Conservation (phyloP, 768 basidiomycete genomes). For the Termitomyces eurrhizus region DNA sequence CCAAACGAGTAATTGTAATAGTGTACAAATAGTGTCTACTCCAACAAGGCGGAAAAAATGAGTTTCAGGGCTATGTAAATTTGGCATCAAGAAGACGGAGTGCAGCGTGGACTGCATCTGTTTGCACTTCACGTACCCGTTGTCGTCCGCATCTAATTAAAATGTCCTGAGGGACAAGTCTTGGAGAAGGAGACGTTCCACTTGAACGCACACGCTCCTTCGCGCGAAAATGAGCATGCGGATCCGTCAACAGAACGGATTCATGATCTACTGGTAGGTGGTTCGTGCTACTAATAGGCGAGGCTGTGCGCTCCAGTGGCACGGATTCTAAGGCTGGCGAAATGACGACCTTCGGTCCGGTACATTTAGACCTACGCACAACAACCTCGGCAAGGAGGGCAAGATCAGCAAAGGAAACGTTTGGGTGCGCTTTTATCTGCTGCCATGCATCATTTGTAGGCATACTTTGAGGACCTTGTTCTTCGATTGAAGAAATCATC, state of each 20-base stretch:
- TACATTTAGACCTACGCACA: slow-evolving; percentile 75
- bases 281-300: slow-evolving; percentile 22
- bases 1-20: background rate
- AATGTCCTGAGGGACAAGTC: slow-evolving; percentile 58
- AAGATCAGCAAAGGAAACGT: slow-evolving; percentile 81
- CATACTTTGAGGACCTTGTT: slow-evolving; percentile 48
- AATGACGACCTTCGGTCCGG: slow-evolving; percentile 62
- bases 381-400: slow-evolving; percentile 86
- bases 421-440: slow-evolving; percentile 84
- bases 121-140: slow-evolving; percentile 61
- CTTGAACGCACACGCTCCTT: slow-evolving; percentile 28
- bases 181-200: slow-evolving; percentile 37
- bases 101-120: slow-evolving; percentile 73
- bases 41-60: background rate
- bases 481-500: slow-evolving; percentile 4
- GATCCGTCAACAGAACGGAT: slow-evolving; percentile 47
- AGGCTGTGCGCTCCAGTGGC: slow-evolving; percentile 42
- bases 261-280: slow-evolving; percentile 16
- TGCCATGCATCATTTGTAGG: slow-evolving; percentile 83
- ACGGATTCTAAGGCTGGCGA: slow-evolving; percentile 46
- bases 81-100: slow-evolving; percentile 69
- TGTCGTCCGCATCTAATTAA: slow-evolving; percentile 59
- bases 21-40: background rate
- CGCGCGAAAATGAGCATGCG: slow-evolving; percentile 49
- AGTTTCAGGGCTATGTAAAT: slow-evolving; percentile 31